Evolutionary conservation across 768 basidiomycete species (phyloP).

Genomic region (Chiua virens): DNA sequence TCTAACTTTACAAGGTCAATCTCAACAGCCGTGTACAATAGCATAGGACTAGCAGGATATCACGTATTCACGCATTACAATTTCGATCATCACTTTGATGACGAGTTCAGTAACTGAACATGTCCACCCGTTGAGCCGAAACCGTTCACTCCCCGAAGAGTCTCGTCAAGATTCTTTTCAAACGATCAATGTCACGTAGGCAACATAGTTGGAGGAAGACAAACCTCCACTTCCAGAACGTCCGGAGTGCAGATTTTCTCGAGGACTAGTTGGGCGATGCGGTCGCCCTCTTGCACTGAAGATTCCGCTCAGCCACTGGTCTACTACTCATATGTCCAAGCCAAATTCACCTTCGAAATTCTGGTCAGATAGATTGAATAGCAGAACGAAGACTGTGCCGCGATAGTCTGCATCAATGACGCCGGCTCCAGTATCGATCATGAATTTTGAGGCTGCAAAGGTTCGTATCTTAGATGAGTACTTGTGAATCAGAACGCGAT

Average conservation of each 20-base stretch:
- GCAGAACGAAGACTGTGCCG: conserved; percentile 84
- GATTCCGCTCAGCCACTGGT: neutral
- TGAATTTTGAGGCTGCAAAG: conserved; percentile 84
- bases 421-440: conserved; percentile 97
- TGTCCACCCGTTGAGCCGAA: conserved; percentile 97
- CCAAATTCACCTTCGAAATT: conserved; percentile 74
- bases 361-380: conserved; percentile 89
- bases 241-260: conserved; percentile 88
- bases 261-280: conserved; percentile 93
- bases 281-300: conserved; percentile 87
- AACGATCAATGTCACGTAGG: conserved; percentile 2
- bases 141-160: conserved; percentile 78
- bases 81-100: neutral
- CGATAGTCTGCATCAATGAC: conserved; percentile 97
- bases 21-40: neutral
- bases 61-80: neutral
- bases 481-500: neutral
- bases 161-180: conserved; percentile 77
- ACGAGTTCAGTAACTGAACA: conserved; percentile 36
- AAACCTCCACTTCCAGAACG: conserved; percentile 80
- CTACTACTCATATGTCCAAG: neutral
- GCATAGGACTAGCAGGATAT: conserved; percentile 1
- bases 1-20: neutral
- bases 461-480: neutral
- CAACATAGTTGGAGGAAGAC: neutral